These are phyloP conservation scores for Dryas alaskensis DNA, from an alignment of 306 rosid species.

Conservation along the genomic window DNA sequence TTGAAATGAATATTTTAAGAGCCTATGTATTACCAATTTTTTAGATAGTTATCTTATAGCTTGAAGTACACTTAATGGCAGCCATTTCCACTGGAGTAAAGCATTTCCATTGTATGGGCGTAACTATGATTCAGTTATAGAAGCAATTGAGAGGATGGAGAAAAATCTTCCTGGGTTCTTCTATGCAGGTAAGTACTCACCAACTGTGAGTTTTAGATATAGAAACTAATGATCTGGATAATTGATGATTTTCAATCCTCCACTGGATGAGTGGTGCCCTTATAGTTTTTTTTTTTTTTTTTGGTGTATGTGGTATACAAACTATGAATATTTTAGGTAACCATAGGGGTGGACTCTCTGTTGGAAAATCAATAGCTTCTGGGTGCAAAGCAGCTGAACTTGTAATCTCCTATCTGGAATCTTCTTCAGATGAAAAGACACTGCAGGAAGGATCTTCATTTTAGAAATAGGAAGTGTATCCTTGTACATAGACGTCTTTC, in stretches of 20 bases:
- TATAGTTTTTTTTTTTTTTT: not conserved
- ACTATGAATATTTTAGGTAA: conserved; percentile 45
- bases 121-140: conserved; percentile 68
- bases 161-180: conserved; percentile 83
- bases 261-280: not conserved
- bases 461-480: conserved; percentile 18
- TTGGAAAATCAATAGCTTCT: conserved; percentile 77
- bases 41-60: conserved; percentile 24
- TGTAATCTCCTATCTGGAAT: conserved; percentile 71
- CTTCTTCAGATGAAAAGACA: conserved; percentile 41
- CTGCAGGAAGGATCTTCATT: conserved; percentile 24
- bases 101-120: conserved; percentile 86
- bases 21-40: not conserved
- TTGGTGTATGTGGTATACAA: not conserved
- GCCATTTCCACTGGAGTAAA: conserved; percentile 86
- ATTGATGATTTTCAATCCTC: not conserved
- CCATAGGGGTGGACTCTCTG: conserved; percentile 80
- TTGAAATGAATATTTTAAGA: conserved; percentile 10
- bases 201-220: conserved; percentile 2
- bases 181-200: conserved; percentile 65
- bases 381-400: conserved; percentile 95
- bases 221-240: not conserved
- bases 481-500: not conserved
- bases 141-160: conserved; percentile 82
- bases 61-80: conserved; percentile 39